Base-by-base conservation (phyloP, 768 basidiomycete species). In the Russula ochroleuca region DNA sequence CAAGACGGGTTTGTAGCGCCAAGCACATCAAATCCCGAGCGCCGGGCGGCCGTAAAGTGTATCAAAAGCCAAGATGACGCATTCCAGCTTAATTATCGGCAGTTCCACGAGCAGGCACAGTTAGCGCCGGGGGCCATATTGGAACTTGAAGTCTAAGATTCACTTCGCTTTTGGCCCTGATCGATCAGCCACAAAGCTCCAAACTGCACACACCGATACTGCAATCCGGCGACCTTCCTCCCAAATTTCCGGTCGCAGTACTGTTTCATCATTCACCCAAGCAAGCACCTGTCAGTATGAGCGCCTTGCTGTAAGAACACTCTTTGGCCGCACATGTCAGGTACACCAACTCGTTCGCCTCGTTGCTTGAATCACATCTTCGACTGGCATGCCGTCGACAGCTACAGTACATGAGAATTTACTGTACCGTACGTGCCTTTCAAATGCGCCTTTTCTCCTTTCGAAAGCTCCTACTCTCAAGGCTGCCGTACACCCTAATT, bases 401-500 rank as follows among this genome's bases (percentile, higher is more conserved):
- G 38, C n/a, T 21, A 21, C 33, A 51, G n/a, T n/a, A n/a, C 37
- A 56, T 41, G 50, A 47, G 55, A 54, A 55, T 53, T 43, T n/a
- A 8, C 11, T 6, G 6, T n/a, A 35, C 11, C 7, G 11, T 33
- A 10, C 47, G 37, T 40, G 59, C 43, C 21, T 52, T 28, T 51
- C 15, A 31, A 41, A 17, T 40, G 49, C 56, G 19, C 50, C 25
- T n/a, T 59, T 52, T 58, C 57, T 59, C 63, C 63, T 53, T 35
- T 38, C 31, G 31, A 25, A 52, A 23, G 14, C 50, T 19, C 33
- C 41, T 21, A n/a, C 7, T 14, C 53, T 51, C 28, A 38, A 38
- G 40, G n/a, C 19, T 53, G 38, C 45, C 40, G n/a, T 43, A 13
- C 8, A 15, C 2, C 50, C 21, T 21, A 35, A 52, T 57, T n/a